phyloP scores from a whole-genome alignment of 768 basidiomycete species.

The Amanita jacksonii region DNA sequence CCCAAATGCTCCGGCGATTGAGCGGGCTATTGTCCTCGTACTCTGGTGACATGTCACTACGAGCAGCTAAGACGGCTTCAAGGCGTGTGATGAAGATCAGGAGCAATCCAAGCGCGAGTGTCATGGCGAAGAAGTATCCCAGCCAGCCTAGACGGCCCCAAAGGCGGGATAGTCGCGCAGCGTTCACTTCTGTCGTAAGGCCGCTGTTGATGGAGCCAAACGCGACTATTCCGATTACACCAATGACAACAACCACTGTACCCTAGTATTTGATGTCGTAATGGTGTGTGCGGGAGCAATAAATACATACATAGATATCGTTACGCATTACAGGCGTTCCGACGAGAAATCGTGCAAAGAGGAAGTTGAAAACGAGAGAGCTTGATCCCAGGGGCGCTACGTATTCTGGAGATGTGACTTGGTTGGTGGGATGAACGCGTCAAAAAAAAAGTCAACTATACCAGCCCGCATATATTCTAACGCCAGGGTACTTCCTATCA shows the following conservation, averaged over 20 bases:
- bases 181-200: constrained; percentile 62
- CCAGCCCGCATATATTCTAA: constrained; percentile 85
- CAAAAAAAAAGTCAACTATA: constrained; percentile 17
- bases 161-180: constrained; percentile 65
- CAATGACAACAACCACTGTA: constrained; percentile 71
- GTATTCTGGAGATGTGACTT: constrained; percentile 50
- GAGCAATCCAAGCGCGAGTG: constrained; percentile 52
- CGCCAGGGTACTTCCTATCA: constrained; percentile 82
- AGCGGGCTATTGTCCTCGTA: constrained; percentile 3
- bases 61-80: constrained; percentile 60
- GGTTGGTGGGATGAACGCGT: not conserved
- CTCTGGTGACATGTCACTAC: constrained; percentile 43
- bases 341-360: constrained; percentile 85
- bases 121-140: constrained; percentile 79
- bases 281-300: constrained; percentile 1
- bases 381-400: constrained; percentile 93
- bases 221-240: constrained; percentile 81
- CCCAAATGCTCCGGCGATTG: constrained; percentile 5
- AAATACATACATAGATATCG: constrained; percentile 63
- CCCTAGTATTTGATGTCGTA: constrained; percentile 36
- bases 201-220: constrained; percentile 83
- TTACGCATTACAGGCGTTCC: constrained; percentile 77
- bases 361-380: constrained; percentile 91
- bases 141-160: constrained; percentile 90
- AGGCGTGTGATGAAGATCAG: constrained; percentile 65